Evolutionary conservation across 257 asterid genomes (phyloP).

Genomic region (Capsicum rhomboideum): DNA sequence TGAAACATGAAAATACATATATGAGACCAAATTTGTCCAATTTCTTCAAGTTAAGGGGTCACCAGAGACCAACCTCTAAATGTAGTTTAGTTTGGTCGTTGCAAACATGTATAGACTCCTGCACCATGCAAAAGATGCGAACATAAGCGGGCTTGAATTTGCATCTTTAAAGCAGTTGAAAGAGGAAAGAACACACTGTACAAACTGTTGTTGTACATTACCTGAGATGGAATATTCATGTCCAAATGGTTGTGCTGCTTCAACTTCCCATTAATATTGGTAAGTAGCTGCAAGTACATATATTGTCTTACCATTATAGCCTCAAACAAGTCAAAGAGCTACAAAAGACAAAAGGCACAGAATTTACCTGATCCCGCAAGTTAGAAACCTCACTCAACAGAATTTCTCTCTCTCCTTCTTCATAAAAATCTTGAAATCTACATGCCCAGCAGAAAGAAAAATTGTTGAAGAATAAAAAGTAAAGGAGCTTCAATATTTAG

Average conservation of each 20-base stretch:
- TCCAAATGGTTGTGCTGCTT: conserved; percentile 39
- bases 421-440: conserved; percentile 92
- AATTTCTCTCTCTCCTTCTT: conserved; percentile 90
- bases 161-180: neutral
- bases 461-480: neutral
- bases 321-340: neutral
- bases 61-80: conserved; percentile 44
- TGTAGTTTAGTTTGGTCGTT: conserved; percentile 35
- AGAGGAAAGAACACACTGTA: neutral
- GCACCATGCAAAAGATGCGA: conserved; percentile 16
- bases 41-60: neutral
- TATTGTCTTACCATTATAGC: neutral
- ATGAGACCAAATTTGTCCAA: conserved; percentile 4
- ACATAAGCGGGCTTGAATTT: conserved; percentile 1
- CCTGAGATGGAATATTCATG: conserved; percentile 25
- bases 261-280: conserved; percentile 50
- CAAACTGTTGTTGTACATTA: conserved; percentile 13
- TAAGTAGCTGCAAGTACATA: conserved; percentile 38
- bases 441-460: neutral
- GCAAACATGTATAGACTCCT: conserved; percentile 30
- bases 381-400: conserved; percentile 69
- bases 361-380: conserved; percentile 68
- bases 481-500: neutral
- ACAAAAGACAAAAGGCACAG: neutral
- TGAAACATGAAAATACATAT: conserved; percentile 19